A percentile compares a stretch with the other conserved stretches of the same genome.
Evolutionary conservation across 345 rosid genomes (phyloP).

Genomic region (Noccaea caerulescens): DNA sequence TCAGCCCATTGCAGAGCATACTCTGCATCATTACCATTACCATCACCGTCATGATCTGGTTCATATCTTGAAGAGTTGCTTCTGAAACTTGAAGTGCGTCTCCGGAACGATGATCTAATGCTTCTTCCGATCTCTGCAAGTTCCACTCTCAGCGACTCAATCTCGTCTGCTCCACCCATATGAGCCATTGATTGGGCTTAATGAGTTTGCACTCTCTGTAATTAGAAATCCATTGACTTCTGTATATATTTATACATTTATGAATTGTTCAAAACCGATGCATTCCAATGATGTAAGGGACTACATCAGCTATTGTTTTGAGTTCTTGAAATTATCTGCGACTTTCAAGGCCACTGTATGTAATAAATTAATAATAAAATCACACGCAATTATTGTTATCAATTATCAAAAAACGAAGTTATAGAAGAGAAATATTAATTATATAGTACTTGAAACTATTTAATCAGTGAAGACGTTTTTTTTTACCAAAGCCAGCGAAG

Average conservation of each 20-base stretch:
- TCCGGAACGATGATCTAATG: slow-evolving; percentile 63
- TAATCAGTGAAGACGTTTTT: background rate
- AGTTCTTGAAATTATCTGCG: slow-evolving; percentile 23
- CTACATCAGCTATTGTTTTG: slow-evolving; percentile 40
- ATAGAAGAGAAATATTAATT: background rate
- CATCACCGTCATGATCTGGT: slow-evolving; percentile 35
- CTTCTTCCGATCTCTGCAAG: slow-evolving; percentile 72
- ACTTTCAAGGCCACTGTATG: background rate
- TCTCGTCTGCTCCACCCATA: slow-evolving; percentile 57
- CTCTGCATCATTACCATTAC: slow-evolving; percentile 46
- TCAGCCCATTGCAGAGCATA: slow-evolving; percentile 66
- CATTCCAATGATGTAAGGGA: slow-evolving; percentile 39
- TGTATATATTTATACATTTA: slow-evolving; percentile 8
- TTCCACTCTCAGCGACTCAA: slow-evolving; percentile 66
- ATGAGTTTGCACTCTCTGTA: slow-evolving; percentile 18
- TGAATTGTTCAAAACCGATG: slow-evolving; percentile 9
- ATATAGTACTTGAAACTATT: background rate
- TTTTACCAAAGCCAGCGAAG: no score
- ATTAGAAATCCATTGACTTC: slow-evolving; percentile 29
- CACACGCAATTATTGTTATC: slow-evolving; percentile 14
- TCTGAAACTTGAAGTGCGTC: slow-evolving; percentile 51
- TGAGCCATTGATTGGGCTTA: slow-evolving; percentile 55
- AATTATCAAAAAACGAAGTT: background rate
- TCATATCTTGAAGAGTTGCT: slow-evolving; percentile 47
- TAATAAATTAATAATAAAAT: slow-evolving; percentile 20